A percentile compares a stretch with the other conserved stretches of the same genome.
phyloP scores from a whole-genome alignment of 1,284 basidiomycete species.

The Tranzscheliella williamsii region DNA sequence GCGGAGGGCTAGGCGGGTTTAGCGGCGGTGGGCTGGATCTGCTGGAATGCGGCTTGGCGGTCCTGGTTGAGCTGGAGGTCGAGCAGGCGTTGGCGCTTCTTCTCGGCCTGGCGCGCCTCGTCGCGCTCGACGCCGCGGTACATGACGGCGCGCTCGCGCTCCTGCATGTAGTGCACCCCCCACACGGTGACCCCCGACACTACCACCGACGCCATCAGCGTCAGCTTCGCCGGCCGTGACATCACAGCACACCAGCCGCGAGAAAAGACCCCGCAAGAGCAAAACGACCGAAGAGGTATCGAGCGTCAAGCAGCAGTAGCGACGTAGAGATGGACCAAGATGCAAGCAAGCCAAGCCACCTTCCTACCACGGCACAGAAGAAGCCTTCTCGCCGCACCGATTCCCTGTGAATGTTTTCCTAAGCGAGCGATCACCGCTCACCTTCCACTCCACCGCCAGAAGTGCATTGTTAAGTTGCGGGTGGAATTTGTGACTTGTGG shows the following conservation, averaged over 20 bases:
- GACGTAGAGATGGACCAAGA: no score
- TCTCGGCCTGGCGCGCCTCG: conserved; percentile 50
- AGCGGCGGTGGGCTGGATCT: conserved; percentile 48
- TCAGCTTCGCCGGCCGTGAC: conserved; percentile 76
- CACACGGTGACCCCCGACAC: conserved; percentile 76
- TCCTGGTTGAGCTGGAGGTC: conserved; percentile 48
- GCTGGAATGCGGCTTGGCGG: conserved; percentile 43
- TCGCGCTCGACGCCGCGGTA: conserved; percentile 57
- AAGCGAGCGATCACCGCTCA: no score
- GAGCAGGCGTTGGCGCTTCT: conserved; percentile 39
- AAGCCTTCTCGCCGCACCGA: no score
- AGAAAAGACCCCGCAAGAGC: background rate
- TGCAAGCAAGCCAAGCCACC: no score
- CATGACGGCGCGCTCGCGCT: conserved; percentile 72
- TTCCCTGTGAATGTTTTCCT: no score
- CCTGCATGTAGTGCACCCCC: conserved; percentile 88
- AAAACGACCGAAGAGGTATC: background rate
- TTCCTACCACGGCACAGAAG: no score
- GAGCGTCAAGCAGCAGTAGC: no score
- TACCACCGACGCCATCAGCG: conserved; percentile 72
- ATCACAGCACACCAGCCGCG: conserved; percentile 62
- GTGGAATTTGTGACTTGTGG: no score
- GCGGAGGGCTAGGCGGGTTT: background rate
- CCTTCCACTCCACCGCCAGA: no score
- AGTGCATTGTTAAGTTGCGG: no score